Conservation (phyloP, 768 basidiomycete genomes). For the Cubamyces lactineus region DNA sequence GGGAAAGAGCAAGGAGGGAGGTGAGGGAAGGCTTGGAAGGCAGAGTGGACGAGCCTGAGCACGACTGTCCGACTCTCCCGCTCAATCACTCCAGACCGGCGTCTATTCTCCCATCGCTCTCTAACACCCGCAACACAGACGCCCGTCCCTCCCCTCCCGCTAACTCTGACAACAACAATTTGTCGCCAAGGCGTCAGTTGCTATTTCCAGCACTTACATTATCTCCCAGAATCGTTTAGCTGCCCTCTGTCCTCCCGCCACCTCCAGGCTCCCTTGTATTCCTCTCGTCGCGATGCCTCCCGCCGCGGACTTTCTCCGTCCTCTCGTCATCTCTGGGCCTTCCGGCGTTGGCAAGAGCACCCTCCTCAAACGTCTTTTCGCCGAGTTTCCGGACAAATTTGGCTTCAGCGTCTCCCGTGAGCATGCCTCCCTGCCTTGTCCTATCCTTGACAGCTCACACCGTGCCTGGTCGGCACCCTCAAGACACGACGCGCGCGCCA, state of each 20-base stretch:
- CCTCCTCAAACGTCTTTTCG: slow-evolving; percentile 79
- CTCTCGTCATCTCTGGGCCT: slow-evolving; percentile 88
- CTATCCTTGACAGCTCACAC: background rate
- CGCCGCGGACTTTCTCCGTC: slow-evolving; percentile 56
- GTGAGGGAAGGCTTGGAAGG: slow-evolving; percentile 18
- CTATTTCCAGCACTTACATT: slow-evolving; percentile 14
- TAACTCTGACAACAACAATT: background rate
- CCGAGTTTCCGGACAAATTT: slow-evolving; percentile 80
- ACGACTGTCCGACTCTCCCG: background rate
- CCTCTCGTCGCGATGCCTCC: slow-evolving; percentile 32
- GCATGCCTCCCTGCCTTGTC: slow-evolving; percentile 17
- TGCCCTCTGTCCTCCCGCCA: slow-evolving; percentile 3
- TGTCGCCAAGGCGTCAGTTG: slow-evolving; percentile 4
- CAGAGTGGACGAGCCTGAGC: background rate
- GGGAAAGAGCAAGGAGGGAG: slow-evolving; percentile 18
- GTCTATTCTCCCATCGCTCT: background rate
- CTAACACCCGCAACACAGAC: too few species aligned
- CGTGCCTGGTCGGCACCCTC: slow-evolving; percentile 21
- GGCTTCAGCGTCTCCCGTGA: slow-evolving; percentile 93
- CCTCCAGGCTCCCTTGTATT: slow-evolving; percentile 18
- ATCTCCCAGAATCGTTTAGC: slow-evolving; percentile 2
- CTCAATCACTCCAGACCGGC: slow-evolving; percentile 8
- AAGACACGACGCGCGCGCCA: slow-evolving; percentile 89
- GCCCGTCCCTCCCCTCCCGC: too few species aligned
- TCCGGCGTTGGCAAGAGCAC: slow-evolving; percentile 96